Conservation (phyloP, 768 basidiomycete species). For the Pholiota conissans region DNA sequence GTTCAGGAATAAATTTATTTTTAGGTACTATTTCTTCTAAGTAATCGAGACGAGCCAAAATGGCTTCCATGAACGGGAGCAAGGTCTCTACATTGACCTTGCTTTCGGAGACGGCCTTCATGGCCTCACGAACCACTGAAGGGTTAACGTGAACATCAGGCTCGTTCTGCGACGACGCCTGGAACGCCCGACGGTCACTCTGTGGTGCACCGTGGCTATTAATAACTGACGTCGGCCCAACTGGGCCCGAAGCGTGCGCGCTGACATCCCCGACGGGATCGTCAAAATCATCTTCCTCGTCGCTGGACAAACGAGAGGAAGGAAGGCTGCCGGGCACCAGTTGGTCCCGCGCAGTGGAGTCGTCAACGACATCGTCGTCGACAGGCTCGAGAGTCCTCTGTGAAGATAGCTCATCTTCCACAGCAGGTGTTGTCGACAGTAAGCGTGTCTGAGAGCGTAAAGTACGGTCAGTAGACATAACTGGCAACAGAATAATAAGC, state of each 20-base stretch:
- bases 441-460: not conserved
- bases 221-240: not conserved
- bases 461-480: not conserved
- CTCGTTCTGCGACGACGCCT: not conserved
- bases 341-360: not conserved
- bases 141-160: not conserved
- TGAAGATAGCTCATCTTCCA: not conserved
- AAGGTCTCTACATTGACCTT: not conserved
- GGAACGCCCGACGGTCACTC: not conserved
- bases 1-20: no score
- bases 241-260: not conserved
- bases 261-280: not conserved
- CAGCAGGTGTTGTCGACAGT: not conserved
- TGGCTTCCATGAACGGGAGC: not conserved
- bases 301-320: not conserved
- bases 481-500: not conserved
- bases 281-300: not conserved
- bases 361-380: not conserved
- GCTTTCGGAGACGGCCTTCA: not conserved
- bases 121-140: not conserved
- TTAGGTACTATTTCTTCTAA: not conserved
- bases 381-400: not conserved
- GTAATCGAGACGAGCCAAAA: not conserved
- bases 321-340: not conserved
- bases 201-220: not conserved